Conservation (phyloP, 805 yeast genomes). For the Osmozyma mogii region DNA sequence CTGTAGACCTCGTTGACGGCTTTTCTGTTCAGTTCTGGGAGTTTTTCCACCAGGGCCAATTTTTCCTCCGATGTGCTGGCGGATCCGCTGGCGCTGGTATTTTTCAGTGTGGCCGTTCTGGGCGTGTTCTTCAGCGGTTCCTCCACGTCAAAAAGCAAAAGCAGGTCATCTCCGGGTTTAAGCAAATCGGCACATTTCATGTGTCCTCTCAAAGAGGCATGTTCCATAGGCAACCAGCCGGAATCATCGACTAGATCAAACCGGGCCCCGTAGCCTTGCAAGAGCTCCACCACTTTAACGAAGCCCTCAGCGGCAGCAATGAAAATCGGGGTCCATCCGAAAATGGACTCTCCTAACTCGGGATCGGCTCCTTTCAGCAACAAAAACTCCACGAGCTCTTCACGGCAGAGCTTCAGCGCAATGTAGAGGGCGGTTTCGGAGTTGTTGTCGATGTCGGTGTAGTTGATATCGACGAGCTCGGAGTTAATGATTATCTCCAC, state of each 20-base stretch:
- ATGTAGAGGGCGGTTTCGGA: conserved; percentile 78
- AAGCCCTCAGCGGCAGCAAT: conserved; percentile 85
- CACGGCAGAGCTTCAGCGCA: conserved; percentile 59
- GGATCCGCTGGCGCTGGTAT: too few relatives aligned
- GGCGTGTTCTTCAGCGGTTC: conserved; percentile 26
- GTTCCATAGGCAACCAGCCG: conserved; percentile 98
- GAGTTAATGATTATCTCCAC: conserved; percentile 45
- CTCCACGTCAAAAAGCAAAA: conserved; percentile 28
- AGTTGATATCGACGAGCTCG: conserved; percentile 58
- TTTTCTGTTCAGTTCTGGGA: conserved; percentile 25
- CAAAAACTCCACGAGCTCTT: conserved; percentile 45
- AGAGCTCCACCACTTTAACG: conserved; percentile 43
- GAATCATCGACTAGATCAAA: conserved; percentile 61
- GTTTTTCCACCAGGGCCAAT: too few relatives aligned
- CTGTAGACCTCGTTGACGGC: conserved; percentile 32
- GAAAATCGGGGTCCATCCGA: conserved; percentile 94
- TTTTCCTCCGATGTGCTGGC: too few relatives aligned
- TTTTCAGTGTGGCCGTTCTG: too few relatives aligned
- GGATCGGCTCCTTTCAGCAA: conserved; percentile 58
- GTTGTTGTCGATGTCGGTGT: conserved; percentile 46
- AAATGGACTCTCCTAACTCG: conserved; percentile 67
- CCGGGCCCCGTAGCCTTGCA: conserved; percentile 48
- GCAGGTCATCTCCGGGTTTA: conserved; percentile 35
- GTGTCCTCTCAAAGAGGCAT: conserved; percentile 87
- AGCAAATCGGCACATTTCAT: conserved; percentile 58